Conservation (phyloP, 305 asterid species). For the Fraxinus xanthoxyloides region DNA sequence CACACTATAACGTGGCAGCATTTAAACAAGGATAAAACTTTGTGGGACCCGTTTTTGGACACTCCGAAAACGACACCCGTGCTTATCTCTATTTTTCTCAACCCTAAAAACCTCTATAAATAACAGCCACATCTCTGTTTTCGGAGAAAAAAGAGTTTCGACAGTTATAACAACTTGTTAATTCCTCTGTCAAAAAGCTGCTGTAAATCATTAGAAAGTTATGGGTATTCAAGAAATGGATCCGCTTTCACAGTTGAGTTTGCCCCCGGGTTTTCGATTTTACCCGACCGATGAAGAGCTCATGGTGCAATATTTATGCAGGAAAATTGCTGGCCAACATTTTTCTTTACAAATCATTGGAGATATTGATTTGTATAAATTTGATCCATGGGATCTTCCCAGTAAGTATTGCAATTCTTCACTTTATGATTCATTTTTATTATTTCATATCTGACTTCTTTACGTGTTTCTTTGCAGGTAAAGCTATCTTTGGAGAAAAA, state of each 20-base stretch:
- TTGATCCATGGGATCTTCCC: slow-evolving; percentile 84
- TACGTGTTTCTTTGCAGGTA: slow-evolving; percentile 31
- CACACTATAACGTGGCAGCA: slow-evolving; percentile 45
- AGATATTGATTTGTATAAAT: slow-evolving; percentile 75
- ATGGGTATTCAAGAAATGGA: slow-evolving; percentile 68
- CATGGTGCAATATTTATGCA: slow-evolving; percentile 66
- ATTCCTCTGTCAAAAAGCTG: background rate
- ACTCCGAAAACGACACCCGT: slow-evolving; percentile 30
- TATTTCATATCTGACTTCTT: background rate
- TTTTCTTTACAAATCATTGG: slow-evolving; percentile 62
- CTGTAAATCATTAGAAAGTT: background rate
- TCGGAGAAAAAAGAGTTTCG: slow-evolving; percentile 18
- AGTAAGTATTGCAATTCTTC: slow-evolving; percentile 32
- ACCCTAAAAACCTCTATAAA: slow-evolving; percentile 25
- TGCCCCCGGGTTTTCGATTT: slow-evolving; percentile 89
- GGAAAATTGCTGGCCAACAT: slow-evolving; percentile 69
- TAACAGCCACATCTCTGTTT: slow-evolving; percentile 14
- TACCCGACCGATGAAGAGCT: slow-evolving; percentile 92
- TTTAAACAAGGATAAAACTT: slow-evolving; percentile 29
- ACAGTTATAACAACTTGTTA: background rate
- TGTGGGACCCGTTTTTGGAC: slow-evolving; percentile 26
- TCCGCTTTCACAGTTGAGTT: slow-evolving; percentile 67
- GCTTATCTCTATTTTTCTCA: slow-evolving; percentile 22
- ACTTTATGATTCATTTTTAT: background rate
- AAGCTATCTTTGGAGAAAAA: slow-evolving; percentile 78